Evolutionary conservation across 805 yeast species (phyloP).

Genomic region (Torulaspora microellipsoides): DNA sequence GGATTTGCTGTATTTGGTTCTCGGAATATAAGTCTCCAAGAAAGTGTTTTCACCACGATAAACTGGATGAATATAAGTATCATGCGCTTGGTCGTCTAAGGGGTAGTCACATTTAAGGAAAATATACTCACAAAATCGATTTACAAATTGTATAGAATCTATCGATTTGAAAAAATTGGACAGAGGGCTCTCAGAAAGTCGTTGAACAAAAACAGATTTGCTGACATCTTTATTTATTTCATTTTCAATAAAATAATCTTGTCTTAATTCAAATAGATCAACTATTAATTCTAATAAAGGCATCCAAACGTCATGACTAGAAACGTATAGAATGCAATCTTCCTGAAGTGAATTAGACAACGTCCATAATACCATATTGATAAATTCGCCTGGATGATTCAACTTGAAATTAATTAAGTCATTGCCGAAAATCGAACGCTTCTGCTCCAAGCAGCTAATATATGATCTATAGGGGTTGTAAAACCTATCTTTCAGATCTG

Average conservation of each 20-base stretch:
- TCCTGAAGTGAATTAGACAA: conserved; percentile 20
- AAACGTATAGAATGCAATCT: conserved; percentile 10
- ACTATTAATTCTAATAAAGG: conserved; percentile 22
- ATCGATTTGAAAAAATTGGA: conserved; percentile 16
- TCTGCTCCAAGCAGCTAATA: conserved; percentile 21
- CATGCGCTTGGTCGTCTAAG: background rate
- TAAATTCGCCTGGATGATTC: conserved; percentile 22
- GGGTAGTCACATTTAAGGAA: conserved; percentile 17
- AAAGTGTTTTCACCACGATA: conserved; percentile 17
- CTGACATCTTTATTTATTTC: conserved; percentile 11
- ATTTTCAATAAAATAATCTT: conserved; percentile 22
- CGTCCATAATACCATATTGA: conserved; percentile 29
- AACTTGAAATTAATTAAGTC: conserved; percentile 18
- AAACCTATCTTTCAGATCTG: background rate
- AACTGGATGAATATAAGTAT: conserved; percentile 17
- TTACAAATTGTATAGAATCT: conserved; percentile 16
- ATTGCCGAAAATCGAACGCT: conserved; percentile 19
- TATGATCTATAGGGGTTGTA: conserved; percentile 23
- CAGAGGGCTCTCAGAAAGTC: conserved; percentile 21
- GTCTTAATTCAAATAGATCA: conserved; percentile 23
- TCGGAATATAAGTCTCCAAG: conserved; percentile 16
- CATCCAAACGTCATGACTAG: conserved; percentile 27
- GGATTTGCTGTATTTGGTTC: conserved; percentile 8
- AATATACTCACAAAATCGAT: conserved; percentile 19
- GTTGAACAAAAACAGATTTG: conserved; percentile 9